Percentiles rank a stretch among this genome's conserved stretches.
These are phyloP conservation scores for Xylariales sp. DNA, from an alignment of 2,329 filamentous ascomycete species.

Conservation along the genomic window DNA sequence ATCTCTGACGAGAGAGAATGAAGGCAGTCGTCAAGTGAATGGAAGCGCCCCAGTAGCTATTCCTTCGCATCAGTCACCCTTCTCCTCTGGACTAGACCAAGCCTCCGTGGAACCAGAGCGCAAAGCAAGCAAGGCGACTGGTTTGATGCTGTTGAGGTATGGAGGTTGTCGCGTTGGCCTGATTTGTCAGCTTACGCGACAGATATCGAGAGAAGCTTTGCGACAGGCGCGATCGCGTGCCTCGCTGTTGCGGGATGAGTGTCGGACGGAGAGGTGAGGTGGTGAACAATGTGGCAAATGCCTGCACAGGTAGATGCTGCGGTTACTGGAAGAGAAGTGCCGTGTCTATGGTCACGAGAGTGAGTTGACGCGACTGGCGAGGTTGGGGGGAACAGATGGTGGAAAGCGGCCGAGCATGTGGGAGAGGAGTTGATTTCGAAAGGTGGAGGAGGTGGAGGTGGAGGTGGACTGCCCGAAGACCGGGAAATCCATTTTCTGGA, in stretches of 20 bases:
- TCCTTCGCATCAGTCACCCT: background rate
- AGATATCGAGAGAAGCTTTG: conserved; percentile 1
- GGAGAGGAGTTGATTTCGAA: background rate
- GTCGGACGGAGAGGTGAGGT: background rate
- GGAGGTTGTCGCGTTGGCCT: background rate
- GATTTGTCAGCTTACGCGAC: background rate
- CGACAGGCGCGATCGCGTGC: conserved; percentile 5
- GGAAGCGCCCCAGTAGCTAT: too few relatives aligned
- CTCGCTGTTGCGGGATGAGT: conserved; percentile 1
- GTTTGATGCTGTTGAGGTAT: background rate
- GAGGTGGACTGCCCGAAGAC: background rate
- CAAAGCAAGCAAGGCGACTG: too few relatives aligned
- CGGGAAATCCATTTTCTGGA: conserved; percentile 2
- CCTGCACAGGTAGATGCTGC: too few relatives aligned
- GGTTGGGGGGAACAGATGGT: too few relatives aligned
- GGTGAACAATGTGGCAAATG: background rate
- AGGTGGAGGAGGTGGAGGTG: background rate
- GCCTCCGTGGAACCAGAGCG: too few relatives aligned
- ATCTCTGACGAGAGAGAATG: conserved; percentile 16
- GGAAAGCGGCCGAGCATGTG: too few relatives aligned
- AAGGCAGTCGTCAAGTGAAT: too few relatives aligned
- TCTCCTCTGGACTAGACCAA: too few relatives aligned
- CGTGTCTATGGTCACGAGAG: too few relatives aligned
- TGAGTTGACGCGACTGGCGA: too few relatives aligned
- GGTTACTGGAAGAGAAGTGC: too few relatives aligned